Percentiles rank a stretch among this genome's conserved stretches.
These are phyloP conservation scores for Sugiyamaella valdiviana DNA, from an alignment of 805 yeast genomes.

Conservation along the genomic window DNA sequence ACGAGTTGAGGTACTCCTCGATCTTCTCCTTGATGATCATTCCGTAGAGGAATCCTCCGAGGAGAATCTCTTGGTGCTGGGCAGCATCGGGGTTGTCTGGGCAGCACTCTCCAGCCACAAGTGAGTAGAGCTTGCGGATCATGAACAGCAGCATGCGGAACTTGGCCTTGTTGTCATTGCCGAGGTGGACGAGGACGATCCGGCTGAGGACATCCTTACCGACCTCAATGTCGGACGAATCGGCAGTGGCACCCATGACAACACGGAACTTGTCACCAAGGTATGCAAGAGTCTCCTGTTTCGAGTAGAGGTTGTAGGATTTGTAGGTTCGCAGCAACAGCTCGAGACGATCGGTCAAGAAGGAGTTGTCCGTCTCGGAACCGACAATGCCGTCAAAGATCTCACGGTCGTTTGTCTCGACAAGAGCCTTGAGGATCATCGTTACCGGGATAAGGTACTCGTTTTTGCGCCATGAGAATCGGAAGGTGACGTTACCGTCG, in stretches of 20 bases:
- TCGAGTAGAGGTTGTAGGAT: constrained; percentile 67
- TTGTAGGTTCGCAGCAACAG: constrained; percentile 83
- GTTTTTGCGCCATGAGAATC: constrained; percentile 95
- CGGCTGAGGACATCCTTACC: constrained; percentile 78
- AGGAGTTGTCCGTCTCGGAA: constrained; percentile 76
- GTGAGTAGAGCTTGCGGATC: constrained; percentile 89
- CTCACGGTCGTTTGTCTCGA: constrained; percentile 88
- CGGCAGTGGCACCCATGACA: constrained; percentile 84
- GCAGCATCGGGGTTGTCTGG: constrained; percentile 99
- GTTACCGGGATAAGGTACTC: constrained; percentile 91
- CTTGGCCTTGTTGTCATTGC: constrained; percentile 59
- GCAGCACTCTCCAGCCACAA: constrained; percentile 94
- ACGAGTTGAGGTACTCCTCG: constrained; percentile 78
- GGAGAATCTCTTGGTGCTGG: constrained; percentile 93
- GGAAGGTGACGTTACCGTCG: constrained; percentile 93
- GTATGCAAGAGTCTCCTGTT: constrained; percentile 85
- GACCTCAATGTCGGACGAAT: constrained; percentile 81
- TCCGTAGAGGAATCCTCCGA: constrained; percentile 95
- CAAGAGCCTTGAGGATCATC: constrained; percentile 84
- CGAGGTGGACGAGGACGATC: constrained; percentile 83
- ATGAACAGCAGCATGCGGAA: constrained; percentile 83
- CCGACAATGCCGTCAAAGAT: constrained; percentile 96
- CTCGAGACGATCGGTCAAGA: constrained; percentile 96
- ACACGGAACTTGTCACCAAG: constrained; percentile 94
- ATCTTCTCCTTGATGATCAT: constrained; percentile 95